Conservation (phyloP, 768 basidiomycete genomes). For the Suillus bovinus region DNA sequence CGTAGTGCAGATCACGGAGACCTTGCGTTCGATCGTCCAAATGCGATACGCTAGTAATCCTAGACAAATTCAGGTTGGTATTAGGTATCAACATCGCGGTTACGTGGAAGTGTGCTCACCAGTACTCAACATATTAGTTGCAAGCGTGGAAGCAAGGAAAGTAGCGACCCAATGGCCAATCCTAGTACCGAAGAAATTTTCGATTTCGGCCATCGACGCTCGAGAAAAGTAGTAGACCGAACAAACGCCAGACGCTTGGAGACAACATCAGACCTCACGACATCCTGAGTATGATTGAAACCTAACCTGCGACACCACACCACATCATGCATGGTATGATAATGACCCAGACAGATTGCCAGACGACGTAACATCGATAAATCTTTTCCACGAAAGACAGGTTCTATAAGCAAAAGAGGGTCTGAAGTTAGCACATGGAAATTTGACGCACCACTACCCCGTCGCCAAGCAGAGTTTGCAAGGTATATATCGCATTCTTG, state of each 20-base stretch:
- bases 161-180: not conserved
- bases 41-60: not conserved
- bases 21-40: not conserved
- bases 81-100: not conserved
- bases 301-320: not conserved
- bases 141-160: not conserved
- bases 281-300: not conserved
- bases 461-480: not conserved
- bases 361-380: not conserved
- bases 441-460: not conserved
- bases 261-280: not conserved
- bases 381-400: not conserved
- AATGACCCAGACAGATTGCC: not conserved
- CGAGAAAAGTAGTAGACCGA: not conserved
- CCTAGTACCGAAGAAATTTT: not conserved
- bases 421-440: not conserved
- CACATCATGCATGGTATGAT: not conserved
- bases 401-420: not conserved
- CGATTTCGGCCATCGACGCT: not conserved
- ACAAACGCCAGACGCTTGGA: not conserved
- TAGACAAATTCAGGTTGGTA: not conserved
- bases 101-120: not conserved
- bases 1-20: not conserved
- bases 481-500: not conserved
- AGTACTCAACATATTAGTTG: not conserved